Percentiles rank a stretch among this genome's conserved stretches.
These are phyloP conservation scores for Colletotrichum endophyticum DNA, from an alignment of 2,329 filamentous ascomycete species.

Conservation along the genomic window DNA sequence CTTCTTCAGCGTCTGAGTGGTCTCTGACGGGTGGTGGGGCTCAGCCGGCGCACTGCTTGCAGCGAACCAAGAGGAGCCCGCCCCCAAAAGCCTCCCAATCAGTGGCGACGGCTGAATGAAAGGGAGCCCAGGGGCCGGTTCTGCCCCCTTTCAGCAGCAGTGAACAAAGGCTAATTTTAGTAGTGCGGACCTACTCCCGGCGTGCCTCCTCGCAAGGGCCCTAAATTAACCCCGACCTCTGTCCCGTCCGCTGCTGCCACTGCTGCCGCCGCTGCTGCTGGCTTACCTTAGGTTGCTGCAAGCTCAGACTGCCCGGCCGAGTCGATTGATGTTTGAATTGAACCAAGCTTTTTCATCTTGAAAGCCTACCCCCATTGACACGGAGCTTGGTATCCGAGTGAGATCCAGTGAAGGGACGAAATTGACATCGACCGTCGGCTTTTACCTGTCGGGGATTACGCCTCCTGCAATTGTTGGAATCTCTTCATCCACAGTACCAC, in stretches of 20 bases:
- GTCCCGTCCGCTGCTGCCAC: background rate
- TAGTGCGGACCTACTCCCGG: background rate
- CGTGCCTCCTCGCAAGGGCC: background rate
- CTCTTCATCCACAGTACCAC: background rate
- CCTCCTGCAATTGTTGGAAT: background rate
- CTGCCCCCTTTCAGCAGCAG: background rate
- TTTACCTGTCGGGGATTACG: background rate
- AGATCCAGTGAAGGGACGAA: background rate
- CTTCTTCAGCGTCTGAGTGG: background rate
- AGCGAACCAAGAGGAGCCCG: background rate
- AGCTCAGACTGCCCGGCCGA: background rate
- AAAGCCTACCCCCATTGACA: background rate
- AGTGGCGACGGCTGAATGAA: background rate
- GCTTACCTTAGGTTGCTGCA: background rate
- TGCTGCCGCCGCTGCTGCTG: background rate
- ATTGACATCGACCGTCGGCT: background rate
- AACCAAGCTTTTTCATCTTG: constrained; percentile 8
- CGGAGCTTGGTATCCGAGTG: background rate
- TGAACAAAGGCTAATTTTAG: constrained; percentile 14
- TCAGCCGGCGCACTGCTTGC: background rate
- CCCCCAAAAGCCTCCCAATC: background rate
- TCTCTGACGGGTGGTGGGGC: background rate
- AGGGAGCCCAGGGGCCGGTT: background rate
- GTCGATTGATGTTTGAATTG: background rate
- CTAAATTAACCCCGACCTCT: background rate